These are phyloP conservation scores for Stagonosporopsis chrysanthemi DNA, from an alignment of 2,329 filamentous ascomycete genomes.

Conservation along the genomic window DNA sequence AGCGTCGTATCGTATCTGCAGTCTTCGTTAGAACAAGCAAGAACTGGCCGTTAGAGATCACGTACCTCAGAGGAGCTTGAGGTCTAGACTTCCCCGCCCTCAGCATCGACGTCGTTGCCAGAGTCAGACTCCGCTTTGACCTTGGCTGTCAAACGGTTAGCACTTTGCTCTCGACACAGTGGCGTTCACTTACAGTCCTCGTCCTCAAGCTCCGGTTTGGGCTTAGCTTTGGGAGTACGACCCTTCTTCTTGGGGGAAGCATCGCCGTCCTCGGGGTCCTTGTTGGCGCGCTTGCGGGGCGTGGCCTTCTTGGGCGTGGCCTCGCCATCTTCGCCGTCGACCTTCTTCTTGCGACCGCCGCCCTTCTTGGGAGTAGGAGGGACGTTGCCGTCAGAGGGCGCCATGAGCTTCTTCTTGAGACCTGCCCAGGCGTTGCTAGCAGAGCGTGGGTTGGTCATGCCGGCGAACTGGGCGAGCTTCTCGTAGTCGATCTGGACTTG, in stretches of 20 bases:
- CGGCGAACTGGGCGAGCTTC: slow-evolving; percentile 45
- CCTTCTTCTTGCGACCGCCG: slow-evolving; percentile 37
- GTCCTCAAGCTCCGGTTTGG: slow-evolving; percentile 31
- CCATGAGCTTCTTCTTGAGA: slow-evolving; percentile 44
- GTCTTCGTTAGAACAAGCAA: not conserved
- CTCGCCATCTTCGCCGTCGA: slow-evolving; percentile 20
- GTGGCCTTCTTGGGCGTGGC: slow-evolving; percentile 37
- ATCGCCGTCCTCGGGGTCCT: slow-evolving; percentile 38
- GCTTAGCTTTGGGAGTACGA: slow-evolving; percentile 29
- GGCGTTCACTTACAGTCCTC: slow-evolving; percentile 23
- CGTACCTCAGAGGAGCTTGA: not conserved
- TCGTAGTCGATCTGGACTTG: slow-evolving; percentile 46
- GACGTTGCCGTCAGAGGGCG: slow-evolving; percentile 11
- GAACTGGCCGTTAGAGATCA: not conserved
- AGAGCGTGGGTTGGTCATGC: slow-evolving; percentile 49
- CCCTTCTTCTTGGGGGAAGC: slow-evolving; percentile 44
- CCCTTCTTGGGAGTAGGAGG: slow-evolving; percentile 30
- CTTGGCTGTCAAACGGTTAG: slow-evolving; percentile 7
- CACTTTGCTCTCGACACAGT: slow-evolving; percentile 2
- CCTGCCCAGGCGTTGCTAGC: slow-evolving; percentile 49
- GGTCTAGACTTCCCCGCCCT: slow-evolving; percentile 24
- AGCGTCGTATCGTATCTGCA: not conserved
- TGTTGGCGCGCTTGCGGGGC: slow-evolving; percentile 41
- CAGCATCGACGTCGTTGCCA: slow-evolving; percentile 4
- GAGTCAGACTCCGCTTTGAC: slow-evolving; percentile 20